Evolutionary conservation across 164 flowering plant genomes (phyloP), one percentile per base, ranked within the genome.

Genomic region (Amborella trichopoda): DNA sequence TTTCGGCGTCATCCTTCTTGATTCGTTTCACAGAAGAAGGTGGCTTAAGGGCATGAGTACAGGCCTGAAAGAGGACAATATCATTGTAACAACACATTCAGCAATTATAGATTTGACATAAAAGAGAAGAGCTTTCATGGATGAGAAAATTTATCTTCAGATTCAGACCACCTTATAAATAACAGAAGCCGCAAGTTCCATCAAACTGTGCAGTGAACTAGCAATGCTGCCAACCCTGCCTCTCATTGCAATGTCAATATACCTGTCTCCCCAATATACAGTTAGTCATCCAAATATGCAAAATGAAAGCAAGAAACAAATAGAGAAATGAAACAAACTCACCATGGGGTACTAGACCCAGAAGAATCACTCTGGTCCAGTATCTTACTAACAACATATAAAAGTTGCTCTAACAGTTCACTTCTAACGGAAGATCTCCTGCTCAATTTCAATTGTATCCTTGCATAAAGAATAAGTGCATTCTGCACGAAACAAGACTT

Each of bases 101-200:
- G n/a, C n/a, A n/a, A n/a, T n/a, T n/a, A n/a, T n/a, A n/a, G n/a
- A n/a, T n/a, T n/a, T n/a, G n/a, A n/a, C n/a, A n/a, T n/a, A n/a
- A n/a, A n/a, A n/a, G n/a, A n/a, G n/a, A n/a, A n/a, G n/a, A n/a
- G n/a, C n/a, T n/a, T n/a, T n/a, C n/a, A n/a, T n/a, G n/a, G n/a
- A n/a, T n/a, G n/a, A n/a, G n/a, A n/a, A n/a, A n/a, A n/a, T n/a
- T n/a, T n/a, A n/a, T n/a, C n/a, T n/a, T n/a, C n/a, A n/a, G n/a
- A n/a, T n/a, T n/a, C n/a, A n/a, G n/a, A n/a, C n/a, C n/a, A 88
- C 99, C 95, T 73, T 62, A 58, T 70, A 81, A 28, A 88, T 60
- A 28, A 81, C 78, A 46, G 71, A 61, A 21, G 99, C 95, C 20
- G 91, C 84, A 63, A 93, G 95, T 67, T 88, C 99, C 72, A 85